A percentile compares a stretch with the other conserved stretches of the same genome.
Conservation (phyloP, 2,329 filamentous ascomycete species). For the Fusarium coicis region DNA sequence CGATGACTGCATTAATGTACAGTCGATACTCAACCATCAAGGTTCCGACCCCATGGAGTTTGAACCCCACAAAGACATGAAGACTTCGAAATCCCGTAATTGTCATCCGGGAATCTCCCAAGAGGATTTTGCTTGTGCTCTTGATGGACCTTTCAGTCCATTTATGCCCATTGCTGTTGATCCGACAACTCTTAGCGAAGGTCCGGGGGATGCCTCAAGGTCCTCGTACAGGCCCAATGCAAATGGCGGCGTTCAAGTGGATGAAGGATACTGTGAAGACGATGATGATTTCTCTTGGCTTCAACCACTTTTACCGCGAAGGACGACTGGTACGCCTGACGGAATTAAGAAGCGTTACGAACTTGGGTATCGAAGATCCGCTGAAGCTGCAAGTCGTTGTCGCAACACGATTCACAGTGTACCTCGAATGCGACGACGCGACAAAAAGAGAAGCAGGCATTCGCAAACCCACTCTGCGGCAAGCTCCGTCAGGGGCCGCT, state of each 20-base stretch:
- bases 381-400: slow-evolving; percentile 40
- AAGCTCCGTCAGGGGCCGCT: not conserved
- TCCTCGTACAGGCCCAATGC: slow-evolving; percentile 9
- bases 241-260: slow-evolving; percentile 38
- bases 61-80: slow-evolving; percentile 3
- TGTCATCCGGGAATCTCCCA: not conserved
- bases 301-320: slow-evolving; percentile 20
- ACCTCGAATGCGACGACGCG: slow-evolving; percentile 44
- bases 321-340: slow-evolving; percentile 12
- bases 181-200: not conserved
- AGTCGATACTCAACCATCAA: slow-evolving; percentile 1
- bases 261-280: slow-evolving; percentile 45
- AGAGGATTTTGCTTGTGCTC: not conserved
- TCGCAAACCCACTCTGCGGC: slow-evolving; percentile 1
- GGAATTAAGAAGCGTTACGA: slow-evolving; percentile 39
- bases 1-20: slow-evolving; percentile 17
- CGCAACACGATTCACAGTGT: slow-evolving; percentile 38
- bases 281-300: slow-evolving; percentile 44
- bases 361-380: slow-evolving; percentile 38
- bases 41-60: slow-evolving; percentile 29
- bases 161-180: slow-evolving; percentile 9
- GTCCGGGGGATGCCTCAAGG: not conserved
- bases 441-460: slow-evolving; percentile 35
- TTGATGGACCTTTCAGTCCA: not conserved
- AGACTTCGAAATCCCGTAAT: not conserved